Evolutionary conservation across 1,139 yeast species (phyloP).

Genomic region (Maudiozyma humilis): DNA sequence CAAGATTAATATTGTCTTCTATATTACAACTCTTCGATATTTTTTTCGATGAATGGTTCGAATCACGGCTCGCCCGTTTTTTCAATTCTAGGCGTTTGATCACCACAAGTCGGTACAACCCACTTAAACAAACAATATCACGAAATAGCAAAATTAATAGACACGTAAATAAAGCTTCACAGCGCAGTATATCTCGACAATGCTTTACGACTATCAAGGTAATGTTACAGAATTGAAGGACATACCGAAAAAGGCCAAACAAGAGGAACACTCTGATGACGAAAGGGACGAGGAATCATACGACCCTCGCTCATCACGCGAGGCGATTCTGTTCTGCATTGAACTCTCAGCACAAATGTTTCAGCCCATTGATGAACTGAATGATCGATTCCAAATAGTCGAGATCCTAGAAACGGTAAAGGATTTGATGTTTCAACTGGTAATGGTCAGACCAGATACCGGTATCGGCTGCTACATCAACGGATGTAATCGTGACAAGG

Average conservation of each 20-base stretch:
- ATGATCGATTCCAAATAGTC: conserved; percentile 38
- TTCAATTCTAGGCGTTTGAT: too few species aligned
- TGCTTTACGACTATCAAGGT: background rate
- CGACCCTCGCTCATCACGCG: conserved; percentile 31
- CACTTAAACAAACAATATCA: too few species aligned
- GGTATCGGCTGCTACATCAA: conserved; percentile 62
- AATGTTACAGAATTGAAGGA: background rate
- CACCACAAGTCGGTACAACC: too few species aligned
- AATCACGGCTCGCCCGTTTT: background rate
- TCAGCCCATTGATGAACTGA: conserved; percentile 32
- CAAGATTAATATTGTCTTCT: background rate
- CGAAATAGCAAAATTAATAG: too few species aligned
- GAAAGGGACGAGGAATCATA: background rate
- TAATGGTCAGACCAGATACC: conserved; percentile 51
- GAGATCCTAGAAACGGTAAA: conserved; percentile 48
- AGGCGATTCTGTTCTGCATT: conserved; percentile 55
- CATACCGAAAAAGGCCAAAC: background rate
- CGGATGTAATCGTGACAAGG: conserved; percentile 36
- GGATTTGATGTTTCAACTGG: conserved; percentile 49
- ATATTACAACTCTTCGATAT: background rate
- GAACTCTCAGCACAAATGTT: conserved; percentile 50
- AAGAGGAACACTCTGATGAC: background rate
- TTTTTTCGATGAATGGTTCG: background rate
- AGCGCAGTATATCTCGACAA: background rate
- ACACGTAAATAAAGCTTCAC: too few species aligned